A percentile compares a stretch with the other conserved stretches of the same genome.
phyloP scores from a whole-genome alignment of 2,329 filamentous ascomycete species.

The Fusarium torulosum region DNA sequence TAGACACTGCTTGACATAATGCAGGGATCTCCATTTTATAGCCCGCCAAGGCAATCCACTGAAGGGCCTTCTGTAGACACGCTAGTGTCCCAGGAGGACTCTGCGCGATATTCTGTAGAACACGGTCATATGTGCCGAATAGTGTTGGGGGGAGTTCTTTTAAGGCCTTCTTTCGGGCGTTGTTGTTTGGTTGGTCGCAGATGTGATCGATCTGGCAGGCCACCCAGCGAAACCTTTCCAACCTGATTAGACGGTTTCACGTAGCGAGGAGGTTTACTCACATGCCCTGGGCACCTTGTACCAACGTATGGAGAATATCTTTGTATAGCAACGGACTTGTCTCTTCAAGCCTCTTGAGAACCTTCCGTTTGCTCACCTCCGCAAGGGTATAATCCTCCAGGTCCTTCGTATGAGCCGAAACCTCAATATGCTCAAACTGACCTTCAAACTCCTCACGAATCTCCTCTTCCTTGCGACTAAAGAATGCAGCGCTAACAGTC shows the following conservation, averaged over 20 bases:
- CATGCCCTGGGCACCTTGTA: constrained; percentile 15
- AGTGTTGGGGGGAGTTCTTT: constrained; percentile 14
- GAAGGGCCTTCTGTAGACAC: constrained; percentile 1
- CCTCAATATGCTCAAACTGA: constrained; percentile 7
- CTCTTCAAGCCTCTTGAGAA: neutral
- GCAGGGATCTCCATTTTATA: neutral
- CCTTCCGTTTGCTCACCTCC: constrained; percentile 5
- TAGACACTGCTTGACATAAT: constrained; percentile 24
- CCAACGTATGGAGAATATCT: neutral
- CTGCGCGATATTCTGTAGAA: constrained; percentile 4
- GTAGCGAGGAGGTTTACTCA: neutral
- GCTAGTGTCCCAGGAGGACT: neutral
- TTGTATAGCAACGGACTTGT: constrained; percentile 1
- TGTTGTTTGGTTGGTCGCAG: constrained; percentile 4
- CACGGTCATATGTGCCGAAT: constrained; percentile 11
- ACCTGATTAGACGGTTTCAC: too few relatives aligned
- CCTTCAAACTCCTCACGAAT: constrained; percentile 5
- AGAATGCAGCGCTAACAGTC: neutral
- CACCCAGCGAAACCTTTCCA: constrained; percentile 25
- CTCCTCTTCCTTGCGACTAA: constrained; percentile 16
- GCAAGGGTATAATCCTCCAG: constrained; percentile 11
- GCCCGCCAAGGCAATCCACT: constrained; percentile 4
- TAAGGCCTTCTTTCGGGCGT: constrained; percentile 6
- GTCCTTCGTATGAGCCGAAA: constrained; percentile 17
- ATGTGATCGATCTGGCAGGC: constrained; percentile 28